Base-by-base conservation (phyloP, 306 rosid species). In the Citrullus mucosospermus region DNA sequence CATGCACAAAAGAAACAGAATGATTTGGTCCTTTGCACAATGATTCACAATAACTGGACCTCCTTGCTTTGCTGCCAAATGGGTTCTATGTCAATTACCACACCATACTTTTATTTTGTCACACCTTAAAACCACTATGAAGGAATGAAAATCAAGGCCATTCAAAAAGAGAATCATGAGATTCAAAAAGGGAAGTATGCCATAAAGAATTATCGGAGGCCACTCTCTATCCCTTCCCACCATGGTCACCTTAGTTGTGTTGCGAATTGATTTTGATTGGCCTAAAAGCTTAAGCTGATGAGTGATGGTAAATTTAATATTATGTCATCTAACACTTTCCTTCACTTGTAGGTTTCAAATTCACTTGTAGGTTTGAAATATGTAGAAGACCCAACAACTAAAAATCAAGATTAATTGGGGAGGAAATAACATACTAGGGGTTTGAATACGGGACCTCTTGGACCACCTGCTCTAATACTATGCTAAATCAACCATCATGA, bases 11-110 rank as follows among this genome's bases (percentile, higher is more conserved):
- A 22, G 76, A 39, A 71, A 30, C 58, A 73, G 22, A 73, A 73
- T 51, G 59, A 51, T 73, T 73, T 73, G 61, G 16, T 30, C 77
- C 53, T 44, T 16, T 28, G 60, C 77, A 73, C 77, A 51, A 73
- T 73, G 61, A 51, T 51, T 73, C 77, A 30, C 30, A 30, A 73
- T 50, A 51, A 14, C 60, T 73, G 60, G 77, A 72, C 61, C 60
- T 73, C 77, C 77, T 73, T 72, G 60, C 77, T 28, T 28, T 28
- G 46, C 4, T 30, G 15, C 77, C 41, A 73, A 73, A 73, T 73
- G 77, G 77, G 22, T 73, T 73, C 77, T 73, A 48, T 50, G 77
- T 73, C 77, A 51, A 30, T 51, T 50, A 51, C 77, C 77, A 30
- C 59, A 73, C 51, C 77, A 28, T 51, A 73, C 56, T 51, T 48